phyloP scores from a whole-genome alignment of 495 filamentous ascomycete species.

The Polyplosphaeria fusca region DNA sequence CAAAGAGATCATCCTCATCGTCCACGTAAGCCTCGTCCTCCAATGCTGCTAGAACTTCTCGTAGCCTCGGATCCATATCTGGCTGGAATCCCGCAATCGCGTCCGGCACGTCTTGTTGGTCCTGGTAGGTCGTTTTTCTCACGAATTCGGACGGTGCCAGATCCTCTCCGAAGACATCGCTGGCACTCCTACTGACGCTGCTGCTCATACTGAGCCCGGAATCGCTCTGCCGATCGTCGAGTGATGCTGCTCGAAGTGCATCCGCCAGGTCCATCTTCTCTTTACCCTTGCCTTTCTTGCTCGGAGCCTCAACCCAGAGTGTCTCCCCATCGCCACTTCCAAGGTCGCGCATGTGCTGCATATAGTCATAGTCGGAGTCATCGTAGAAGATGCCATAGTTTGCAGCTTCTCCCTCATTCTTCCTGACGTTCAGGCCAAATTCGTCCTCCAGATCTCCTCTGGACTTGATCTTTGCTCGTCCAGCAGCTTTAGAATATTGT shows the following conservation, averaged over 20 bases:
- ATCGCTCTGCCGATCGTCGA: slow-evolving; percentile 52
- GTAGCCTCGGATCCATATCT: slow-evolving; percentile 92
- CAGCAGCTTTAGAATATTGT: slow-evolving; percentile 24
- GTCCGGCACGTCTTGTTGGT: slow-evolving; percentile 91
- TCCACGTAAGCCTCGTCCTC: slow-evolving; percentile 97
- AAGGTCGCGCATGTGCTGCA: slow-evolving; percentile 96
- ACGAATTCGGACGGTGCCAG: slow-evolving; percentile 69
- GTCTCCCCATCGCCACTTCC: slow-evolving; percentile 57
- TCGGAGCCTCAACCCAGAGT: slow-evolving; percentile 71
- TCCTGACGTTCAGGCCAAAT: slow-evolving; percentile 66
- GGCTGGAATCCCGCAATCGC: slow-evolving; percentile 89
- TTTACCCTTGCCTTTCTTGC: slow-evolving; percentile 60
- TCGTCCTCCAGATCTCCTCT: slow-evolving; percentile 73
- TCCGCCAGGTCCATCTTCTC: slow-evolving; percentile 78
- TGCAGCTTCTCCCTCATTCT: slow-evolving; percentile 94
- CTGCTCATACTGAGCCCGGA: slow-evolving; percentile 38
- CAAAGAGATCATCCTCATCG: slow-evolving; percentile 72
- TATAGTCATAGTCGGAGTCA: slow-evolving; percentile 95
- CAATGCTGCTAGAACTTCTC: slow-evolving; percentile 89
- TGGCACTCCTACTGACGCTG: slow-evolving; percentile 33
- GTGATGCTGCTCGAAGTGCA: slow-evolving; percentile 58
- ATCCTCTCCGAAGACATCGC: slow-evolving; percentile 59
- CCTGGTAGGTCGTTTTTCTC: slow-evolving; percentile 75
- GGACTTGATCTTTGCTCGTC: slow-evolving; percentile 56
- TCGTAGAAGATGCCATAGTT: slow-evolving; percentile 86